phyloP scores from a whole-genome alignment of 768 basidiomycete genomes.

The Phylloporus rhodoxanthus region DNA sequence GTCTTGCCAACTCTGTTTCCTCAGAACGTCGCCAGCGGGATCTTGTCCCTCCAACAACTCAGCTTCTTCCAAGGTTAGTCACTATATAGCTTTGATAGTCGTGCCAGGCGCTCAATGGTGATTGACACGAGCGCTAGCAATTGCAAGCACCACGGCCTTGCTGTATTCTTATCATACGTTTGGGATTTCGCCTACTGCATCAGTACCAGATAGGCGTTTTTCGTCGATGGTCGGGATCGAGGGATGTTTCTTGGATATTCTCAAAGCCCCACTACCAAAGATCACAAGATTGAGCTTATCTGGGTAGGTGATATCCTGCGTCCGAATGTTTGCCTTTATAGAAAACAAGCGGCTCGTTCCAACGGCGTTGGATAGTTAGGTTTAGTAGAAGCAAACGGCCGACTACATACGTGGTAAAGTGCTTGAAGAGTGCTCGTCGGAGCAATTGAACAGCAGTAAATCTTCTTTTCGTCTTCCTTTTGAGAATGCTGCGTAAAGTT shows the following conservation, averaged over 20 bases:
- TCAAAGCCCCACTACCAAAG: neutral
- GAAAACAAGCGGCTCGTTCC: no score
- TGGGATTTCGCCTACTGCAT: neutral
- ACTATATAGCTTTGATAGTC: neutral
- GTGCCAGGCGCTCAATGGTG: neutral
- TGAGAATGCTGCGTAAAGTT: no score
- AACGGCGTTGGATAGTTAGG: no score
- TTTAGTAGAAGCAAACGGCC: no score
- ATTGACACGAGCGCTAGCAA: slow-evolving; percentile 1
- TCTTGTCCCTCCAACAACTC: slow-evolving; percentile 7
- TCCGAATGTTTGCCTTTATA: no score
- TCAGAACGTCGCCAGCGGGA: neutral
- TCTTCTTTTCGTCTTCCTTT: no score
- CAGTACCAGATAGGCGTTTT: neutral
- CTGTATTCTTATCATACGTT: slow-evolving; percentile 14
- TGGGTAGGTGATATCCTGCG: slow-evolving; percentile 4
- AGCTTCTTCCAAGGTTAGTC: slow-evolving; percentile 7
- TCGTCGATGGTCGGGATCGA: slow-evolving; percentile 5
- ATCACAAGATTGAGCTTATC: slow-evolving; percentile 14
- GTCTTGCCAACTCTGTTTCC: neutral
- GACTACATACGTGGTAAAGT: no score
- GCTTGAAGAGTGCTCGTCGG: no score
- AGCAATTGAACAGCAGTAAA: no score
- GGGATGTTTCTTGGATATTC: neutral
- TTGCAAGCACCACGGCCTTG: slow-evolving; percentile 8